A percentile compares a stretch with the other conserved stretches of the same genome.
These are phyloP conservation scores for Elsinoe ampelina DNA, from an alignment of 2,329 filamentous ascomycete species.

Conservation along the genomic window DNA sequence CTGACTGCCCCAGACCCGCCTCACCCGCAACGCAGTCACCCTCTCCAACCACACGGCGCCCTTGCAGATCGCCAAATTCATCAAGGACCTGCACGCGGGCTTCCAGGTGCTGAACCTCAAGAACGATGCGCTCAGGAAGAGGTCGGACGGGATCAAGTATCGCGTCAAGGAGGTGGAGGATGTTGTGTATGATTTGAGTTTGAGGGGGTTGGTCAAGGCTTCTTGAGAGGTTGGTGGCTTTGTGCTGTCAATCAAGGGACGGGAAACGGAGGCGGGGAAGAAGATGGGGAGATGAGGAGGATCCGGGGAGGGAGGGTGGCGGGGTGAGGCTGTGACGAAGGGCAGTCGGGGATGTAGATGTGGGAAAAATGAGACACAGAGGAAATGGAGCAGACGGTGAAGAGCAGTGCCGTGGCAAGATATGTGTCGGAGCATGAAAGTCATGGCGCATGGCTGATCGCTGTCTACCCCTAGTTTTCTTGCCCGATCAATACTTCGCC, in stretches of 20 bases:
- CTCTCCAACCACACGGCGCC: slow-evolving; percentile 80
- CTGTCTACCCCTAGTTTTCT: not conserved
- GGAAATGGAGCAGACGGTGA: too few relatives aligned
- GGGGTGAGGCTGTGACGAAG: not conserved
- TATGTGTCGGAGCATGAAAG: too few relatives aligned
- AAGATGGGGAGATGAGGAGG: not conserved
- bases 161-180: slow-evolving; percentile 97
- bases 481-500: not conserved
- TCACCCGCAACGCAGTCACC: slow-evolving; percentile 91
- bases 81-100: slow-evolving; percentile 90
- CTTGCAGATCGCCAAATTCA: slow-evolving; percentile 77
- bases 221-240: not conserved
- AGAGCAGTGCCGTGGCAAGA: too few relatives aligned
- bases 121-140: slow-evolving; percentile 81
- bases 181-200: slow-evolving; percentile 87
- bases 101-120: slow-evolving; percentile 97
- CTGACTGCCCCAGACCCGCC: slow-evolving; percentile 49
- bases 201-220: slow-evolving; percentile 61
- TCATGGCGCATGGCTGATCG: not conserved
- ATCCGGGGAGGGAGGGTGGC: not conserved
- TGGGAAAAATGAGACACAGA: too few relatives aligned
- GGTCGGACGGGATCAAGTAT: slow-evolving; percentile 92
- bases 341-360: too few relatives aligned
- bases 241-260: not conserved
- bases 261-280: not conserved